A percentile compares a stretch with the other conserved stretches of the same genome.
Conservation (phyloP, 257 asterid genomes). For the Pogostemon cablin region DNA sequence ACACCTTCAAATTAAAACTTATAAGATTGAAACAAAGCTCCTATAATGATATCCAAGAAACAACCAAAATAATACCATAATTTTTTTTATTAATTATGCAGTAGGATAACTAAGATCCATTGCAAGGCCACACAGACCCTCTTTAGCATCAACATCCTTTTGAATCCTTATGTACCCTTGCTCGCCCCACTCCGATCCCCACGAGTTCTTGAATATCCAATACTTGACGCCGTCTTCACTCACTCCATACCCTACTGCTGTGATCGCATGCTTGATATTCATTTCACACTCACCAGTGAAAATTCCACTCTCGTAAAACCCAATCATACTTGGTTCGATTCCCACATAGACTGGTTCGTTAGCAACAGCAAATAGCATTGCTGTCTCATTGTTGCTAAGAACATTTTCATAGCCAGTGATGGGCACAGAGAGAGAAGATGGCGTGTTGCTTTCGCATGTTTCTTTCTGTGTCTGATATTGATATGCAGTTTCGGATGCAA, state of each 20-base stretch:
- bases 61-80: not conserved
- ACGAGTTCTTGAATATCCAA: constrained; percentile 49
- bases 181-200: constrained; percentile 45
- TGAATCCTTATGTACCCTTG: constrained; percentile 36
- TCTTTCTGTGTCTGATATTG: constrained; percentile 29
- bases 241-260: constrained; percentile 40
- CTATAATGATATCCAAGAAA: not conserved
- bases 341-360: constrained; percentile 36
- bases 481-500: constrained; percentile 36
- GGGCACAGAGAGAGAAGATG: constrained; percentile 18
- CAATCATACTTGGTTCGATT: constrained; percentile 24
- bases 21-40: no score
- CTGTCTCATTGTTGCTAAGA: constrained; percentile 16
- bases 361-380: constrained; percentile 34
- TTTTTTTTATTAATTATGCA: constrained; percentile 18
- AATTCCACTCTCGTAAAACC: constrained; percentile 34
- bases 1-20: no score
- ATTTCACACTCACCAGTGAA: constrained; percentile 32
- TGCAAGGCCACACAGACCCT: constrained; percentile 47
- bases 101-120: constrained; percentile 36
- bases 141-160: constrained; percentile 30
- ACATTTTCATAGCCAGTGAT: constrained; percentile 30
- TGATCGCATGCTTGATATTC: constrained; percentile 29
- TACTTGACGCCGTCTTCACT: constrained; percentile 33
- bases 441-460: constrained; percentile 16